Base-by-base conservation (phyloP, 2,329 filamentous ascomycete species). In the Sporothrix schenckii region DNA sequence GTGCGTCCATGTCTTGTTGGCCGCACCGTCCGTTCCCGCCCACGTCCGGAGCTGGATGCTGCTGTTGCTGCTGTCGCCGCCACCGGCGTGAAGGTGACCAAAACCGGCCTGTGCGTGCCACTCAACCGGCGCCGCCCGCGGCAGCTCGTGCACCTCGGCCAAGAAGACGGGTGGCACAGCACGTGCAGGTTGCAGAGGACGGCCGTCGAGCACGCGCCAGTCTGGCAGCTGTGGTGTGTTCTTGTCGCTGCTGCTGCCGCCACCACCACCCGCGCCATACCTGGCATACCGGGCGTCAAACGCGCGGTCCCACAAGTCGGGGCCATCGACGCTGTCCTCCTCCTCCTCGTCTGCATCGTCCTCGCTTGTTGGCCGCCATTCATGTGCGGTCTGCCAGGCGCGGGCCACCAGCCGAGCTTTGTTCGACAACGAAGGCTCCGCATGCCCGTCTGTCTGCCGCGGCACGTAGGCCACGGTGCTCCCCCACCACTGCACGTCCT, bases 391-490 rank as follows among this genome's bases (percentile, higher is more conserved):
- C 19, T 75, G 77, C 88, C 88, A 90, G 1, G 81, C 82, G 41
- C 75, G 73, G 1, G 79, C 81, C 1, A 84, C 84, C 19, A 86
- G 74, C 10, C 75, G 73, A 1, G 83, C 83, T 67, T 81, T 81
- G 10, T 73, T 58, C 7, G 65, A 69, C 73, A 77, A 66, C 4
- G 41, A 60, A 21, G 69, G 47, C 65, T n/a, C n/a, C 2, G 72
- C 66, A 73, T 66, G 74, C 79, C 78, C 24, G 50, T 74, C 73
- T n/a, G 73, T 72, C 49, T 74, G 53, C 58, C 76, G 77, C 1
- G 89, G 84, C 70, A 97, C 85, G 77, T 93, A 97, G 0, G 89
- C 92, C 63, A 97, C 87, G 1, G 86, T 91, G 72, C 89, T 90
- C 4, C 87, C 86, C 91, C 92, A 97, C 83, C 88, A 90, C 70